Base-by-base conservation (phyloP, 2,329 filamentous ascomycete genomes). In the Alternaria brassicae region DNA sequence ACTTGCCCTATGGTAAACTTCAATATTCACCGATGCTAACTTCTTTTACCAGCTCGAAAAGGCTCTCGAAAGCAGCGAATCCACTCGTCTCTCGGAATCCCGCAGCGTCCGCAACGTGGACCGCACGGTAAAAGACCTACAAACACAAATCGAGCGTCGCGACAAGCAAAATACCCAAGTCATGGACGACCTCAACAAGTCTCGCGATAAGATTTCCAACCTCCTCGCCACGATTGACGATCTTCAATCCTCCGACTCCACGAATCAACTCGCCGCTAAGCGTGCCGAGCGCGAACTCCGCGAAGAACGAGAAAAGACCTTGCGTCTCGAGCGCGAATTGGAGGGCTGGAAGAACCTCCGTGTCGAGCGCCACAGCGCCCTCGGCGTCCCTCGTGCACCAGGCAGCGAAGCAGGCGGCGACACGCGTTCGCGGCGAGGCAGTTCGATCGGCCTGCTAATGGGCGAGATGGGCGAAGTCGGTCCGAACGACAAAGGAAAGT, bases 201-300 rank as follows among this genome's bases (percentile, higher is more conserved):
- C 92, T 72, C 91, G 94, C 62, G 94, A 98, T 80, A 96, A 95
- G 82, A 87, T 93, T 62, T 92, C 95, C 66, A 92, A 93, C 74
- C 88, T 98, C 5, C 89, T 99, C 50, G 85, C 89, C 73, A 92
- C 92, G 1, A 97, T 99, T 69, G 94, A 98, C 74, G 94, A 98
- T 75, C 87, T 99, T 32, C 94, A 99, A 77, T 88, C 91, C 13
- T 91, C 88, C 13, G 94, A 98, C 78, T 93, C 91, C 21, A 84
- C 88, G 10, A 89, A 89, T 45, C 92, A 97, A 77, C 85, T 98
- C 40, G 85, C 89, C 25, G 89, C 91, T 25, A 90, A 94, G 56
- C 89, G 94, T 41, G 92, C 92, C 15, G 94, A 99, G 78, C 88
- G 94, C 41, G 94, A 98, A 72, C 84, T 97, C 15, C 86, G 92